These are phyloP conservation scores for Brassica incana DNA, from an alignment of 345 rosid species.

Conservation along the genomic window DNA sequence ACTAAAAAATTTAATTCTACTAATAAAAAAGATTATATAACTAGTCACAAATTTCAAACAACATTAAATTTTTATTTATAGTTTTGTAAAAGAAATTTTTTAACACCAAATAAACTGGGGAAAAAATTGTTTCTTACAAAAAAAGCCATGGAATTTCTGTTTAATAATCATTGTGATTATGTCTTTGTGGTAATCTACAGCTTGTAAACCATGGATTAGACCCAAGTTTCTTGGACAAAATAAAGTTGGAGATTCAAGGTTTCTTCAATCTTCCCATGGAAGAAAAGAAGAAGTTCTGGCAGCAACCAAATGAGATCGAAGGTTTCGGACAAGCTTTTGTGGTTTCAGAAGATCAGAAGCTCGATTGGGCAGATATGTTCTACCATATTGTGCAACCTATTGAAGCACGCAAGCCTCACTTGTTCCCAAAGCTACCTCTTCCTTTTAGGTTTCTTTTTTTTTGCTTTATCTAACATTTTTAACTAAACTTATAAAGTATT, in stretches of 20 bases:
- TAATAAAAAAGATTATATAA: no score
- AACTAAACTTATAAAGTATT: not conserved
- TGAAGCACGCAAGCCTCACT: slow-evolving; percentile 31
- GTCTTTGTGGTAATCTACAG: slow-evolving; percentile 16
- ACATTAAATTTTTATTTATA: no score
- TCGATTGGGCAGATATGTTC: slow-evolving; percentile 43
- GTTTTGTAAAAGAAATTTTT: no score
- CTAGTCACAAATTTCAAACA: no score
- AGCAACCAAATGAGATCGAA: slow-evolving; percentile 23
- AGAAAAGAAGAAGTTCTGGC: slow-evolving; percentile 39
- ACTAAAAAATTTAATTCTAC: no score
- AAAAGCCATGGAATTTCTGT: not conserved
- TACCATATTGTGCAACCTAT: slow-evolving; percentile 21
- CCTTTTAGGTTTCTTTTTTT: slow-evolving; percentile 28
- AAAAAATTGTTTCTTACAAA: not conserved
- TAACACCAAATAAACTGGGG: no score
- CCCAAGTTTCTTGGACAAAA: slow-evolving; percentile 30
- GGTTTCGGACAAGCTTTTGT: slow-evolving; percentile 45
- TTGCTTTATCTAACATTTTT: not conserved
- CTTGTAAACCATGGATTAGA: slow-evolving; percentile 43
- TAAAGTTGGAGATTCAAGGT: slow-evolving; percentile 34
- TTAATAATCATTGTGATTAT: not conserved
- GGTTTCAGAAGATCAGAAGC: slow-evolving; percentile 41
- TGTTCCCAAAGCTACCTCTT: slow-evolving; percentile 42
- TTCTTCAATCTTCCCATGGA: slow-evolving; percentile 45